These are phyloP conservation scores for Cryphonectria radicalis DNA, from an alignment of 2,329 filamentous ascomycete species.

Conservation along the genomic window DNA sequence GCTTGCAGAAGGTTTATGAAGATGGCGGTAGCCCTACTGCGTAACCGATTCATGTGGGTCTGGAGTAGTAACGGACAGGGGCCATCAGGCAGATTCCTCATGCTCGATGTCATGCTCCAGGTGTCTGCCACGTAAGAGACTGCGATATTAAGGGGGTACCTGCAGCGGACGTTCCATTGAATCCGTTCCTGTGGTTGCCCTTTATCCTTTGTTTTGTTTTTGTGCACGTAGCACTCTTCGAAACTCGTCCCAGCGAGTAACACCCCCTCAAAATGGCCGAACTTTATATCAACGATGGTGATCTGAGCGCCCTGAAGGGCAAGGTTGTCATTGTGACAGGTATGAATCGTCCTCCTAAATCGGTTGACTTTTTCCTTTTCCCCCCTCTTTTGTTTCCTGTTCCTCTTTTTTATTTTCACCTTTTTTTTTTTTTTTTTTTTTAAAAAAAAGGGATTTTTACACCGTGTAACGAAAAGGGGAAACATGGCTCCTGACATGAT, in stretches of 20 bases:
- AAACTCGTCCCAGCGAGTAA: neutral
- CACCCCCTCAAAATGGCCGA: slow-evolving; percentile 44
- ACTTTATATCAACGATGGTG: slow-evolving; percentile 50
- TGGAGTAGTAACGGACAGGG: neutral
- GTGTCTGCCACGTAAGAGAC: neutral
- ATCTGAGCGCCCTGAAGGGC: slow-evolving; percentile 48
- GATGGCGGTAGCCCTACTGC: neutral
- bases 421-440: neutral
- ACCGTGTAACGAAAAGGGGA: neutral
- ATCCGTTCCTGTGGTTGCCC: neutral
- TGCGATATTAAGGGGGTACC: slow-evolving; percentile 3
- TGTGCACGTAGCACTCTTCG: neutral
- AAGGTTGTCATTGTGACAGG: slow-evolving; percentile 57
- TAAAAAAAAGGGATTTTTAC: no score
- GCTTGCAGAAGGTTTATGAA: neutral
- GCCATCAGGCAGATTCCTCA: neutral
- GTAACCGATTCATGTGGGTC: neutral
- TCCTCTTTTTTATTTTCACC: neutral
- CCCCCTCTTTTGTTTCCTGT: no score
- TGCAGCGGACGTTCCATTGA: neutral
- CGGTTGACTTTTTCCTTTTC: no score
- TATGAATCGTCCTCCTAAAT: slow-evolving; percentile 3
- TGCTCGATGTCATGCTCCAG: neutral
- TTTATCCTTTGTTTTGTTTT: neutral
- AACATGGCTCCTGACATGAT: neutral